phyloP scores from a whole-genome alignment of 192 early-diverging fungal species.

The Coemansia sp. region DNA sequence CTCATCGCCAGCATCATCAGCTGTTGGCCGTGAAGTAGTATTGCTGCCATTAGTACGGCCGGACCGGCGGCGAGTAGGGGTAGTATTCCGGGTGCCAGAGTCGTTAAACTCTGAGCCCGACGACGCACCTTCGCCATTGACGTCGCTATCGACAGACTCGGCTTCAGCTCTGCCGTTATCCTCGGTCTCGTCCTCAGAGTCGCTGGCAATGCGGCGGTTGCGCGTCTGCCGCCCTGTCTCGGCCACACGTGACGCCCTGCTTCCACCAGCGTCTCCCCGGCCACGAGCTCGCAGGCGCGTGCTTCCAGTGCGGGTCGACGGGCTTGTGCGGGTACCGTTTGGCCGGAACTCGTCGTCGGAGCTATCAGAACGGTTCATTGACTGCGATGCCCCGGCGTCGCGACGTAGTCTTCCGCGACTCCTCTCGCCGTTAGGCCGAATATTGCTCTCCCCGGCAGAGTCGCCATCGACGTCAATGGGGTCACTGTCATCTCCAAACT shows the following conservation, averaged over 20 bases:
- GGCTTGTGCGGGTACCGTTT: not conserved
- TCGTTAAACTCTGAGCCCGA: constrained; percentile 3
- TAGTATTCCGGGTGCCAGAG: not conserved
- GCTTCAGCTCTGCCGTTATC: not conserved
- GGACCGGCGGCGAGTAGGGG: not conserved
- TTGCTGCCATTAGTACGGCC: not conserved
- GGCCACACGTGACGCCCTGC: not conserved
- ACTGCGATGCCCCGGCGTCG: not conserved
- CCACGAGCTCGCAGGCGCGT: constrained; percentile 5
- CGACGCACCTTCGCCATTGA: not conserved
- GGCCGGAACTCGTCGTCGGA: constrained; percentile 51
- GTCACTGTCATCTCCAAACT: not conserved
- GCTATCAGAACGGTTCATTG: not conserved
- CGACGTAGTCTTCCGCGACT: not conserved
- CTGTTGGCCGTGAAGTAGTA: not conserved
- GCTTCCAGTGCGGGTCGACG: not conserved
- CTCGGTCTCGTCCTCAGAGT: constrained; percentile 30
- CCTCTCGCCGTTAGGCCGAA: not conserved
- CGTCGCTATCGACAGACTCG: not conserved
- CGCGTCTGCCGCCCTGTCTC: constrained; percentile 19
- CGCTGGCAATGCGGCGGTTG: constrained; percentile 42
- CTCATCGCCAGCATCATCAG: constrained; percentile 3
- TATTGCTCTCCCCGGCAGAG: not conserved
- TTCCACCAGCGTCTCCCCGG: not conserved
- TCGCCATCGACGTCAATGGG: constrained; percentile 9